Evolutionary conservation across 768 basidiomycete genomes (phyloP).

Genomic region (Boletus reticuloceps): DNA sequence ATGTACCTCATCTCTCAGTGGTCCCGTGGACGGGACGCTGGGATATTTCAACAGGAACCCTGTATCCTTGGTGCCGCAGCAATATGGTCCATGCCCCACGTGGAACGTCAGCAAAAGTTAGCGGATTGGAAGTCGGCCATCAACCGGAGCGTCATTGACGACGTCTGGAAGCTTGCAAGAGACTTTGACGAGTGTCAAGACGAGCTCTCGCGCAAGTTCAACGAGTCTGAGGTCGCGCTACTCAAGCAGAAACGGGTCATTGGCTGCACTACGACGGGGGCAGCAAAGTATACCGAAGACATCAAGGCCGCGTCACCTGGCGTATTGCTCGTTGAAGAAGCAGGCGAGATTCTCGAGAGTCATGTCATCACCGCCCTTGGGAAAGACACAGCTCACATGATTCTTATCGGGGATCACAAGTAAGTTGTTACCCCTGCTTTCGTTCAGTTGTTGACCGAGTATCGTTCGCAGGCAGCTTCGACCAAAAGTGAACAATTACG

Average conservation of each 20-base stretch:
- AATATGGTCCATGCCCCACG: slow-evolving; percentile 40
- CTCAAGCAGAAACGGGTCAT: slow-evolving; percentile 53
- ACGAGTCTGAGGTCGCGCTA: slow-evolving; percentile 31
- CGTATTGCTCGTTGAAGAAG: slow-evolving; percentile 67
- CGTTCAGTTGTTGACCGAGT: not conserved
- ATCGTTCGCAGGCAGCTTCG: slow-evolving; percentile 54
- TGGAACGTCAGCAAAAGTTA: slow-evolving; percentile 26
- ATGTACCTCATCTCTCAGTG: slow-evolving; percentile 50
- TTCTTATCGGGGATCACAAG: slow-evolving; percentile 76
- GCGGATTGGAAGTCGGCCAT: slow-evolving; percentile 37
- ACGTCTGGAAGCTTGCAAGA: slow-evolving; percentile 32
- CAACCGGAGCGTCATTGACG: slow-evolving; percentile 32
- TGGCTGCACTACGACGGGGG: slow-evolving; percentile 68
- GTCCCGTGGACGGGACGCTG: slow-evolving; percentile 43
- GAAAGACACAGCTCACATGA: slow-evolving; percentile 44
- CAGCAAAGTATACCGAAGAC: slow-evolving; percentile 53
- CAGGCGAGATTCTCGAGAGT: slow-evolving; percentile 69
- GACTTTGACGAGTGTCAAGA: slow-evolving; percentile 41
- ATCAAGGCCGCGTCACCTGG: slow-evolving; percentile 47
- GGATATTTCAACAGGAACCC: slow-evolving; percentile 33
- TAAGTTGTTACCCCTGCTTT: slow-evolving; percentile 29
- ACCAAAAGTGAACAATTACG: slow-evolving; percentile 67
- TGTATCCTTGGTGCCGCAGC: slow-evolving; percentile 21
- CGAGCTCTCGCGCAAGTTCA: slow-evolving; percentile 36
- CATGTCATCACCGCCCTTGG: slow-evolving; percentile 61